Conservation (phyloP, 805 yeast species). For the Teunomyces panamensis region DNA sequence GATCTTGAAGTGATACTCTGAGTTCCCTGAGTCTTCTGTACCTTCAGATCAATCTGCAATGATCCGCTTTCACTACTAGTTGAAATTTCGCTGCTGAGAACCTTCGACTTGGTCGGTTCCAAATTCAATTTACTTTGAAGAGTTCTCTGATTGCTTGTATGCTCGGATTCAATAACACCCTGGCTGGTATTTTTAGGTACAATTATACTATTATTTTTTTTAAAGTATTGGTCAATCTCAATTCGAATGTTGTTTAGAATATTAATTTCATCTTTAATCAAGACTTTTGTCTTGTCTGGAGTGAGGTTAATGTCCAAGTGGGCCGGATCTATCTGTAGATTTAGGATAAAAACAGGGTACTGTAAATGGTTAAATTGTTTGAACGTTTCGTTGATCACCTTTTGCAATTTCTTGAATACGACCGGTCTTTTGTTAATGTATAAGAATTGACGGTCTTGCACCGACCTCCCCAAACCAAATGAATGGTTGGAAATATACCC, state of each 20-base stretch:
- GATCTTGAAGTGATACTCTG: no score
- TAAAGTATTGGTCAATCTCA: conserved; percentile 48
- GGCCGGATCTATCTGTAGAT: conserved; percentile 52
- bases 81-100: no score
- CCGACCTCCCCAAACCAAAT: conserved; percentile 64
- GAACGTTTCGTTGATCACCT: conserved; percentile 70
- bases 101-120: neutral
- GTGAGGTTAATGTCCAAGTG: conserved; percentile 82
- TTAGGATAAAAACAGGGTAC: conserved; percentile 63
- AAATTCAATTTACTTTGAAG: neutral
- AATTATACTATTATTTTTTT: conserved; percentile 27
- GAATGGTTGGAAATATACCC: conserved; percentile 78
- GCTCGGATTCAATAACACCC: neutral
- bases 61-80: no score
- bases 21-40: no score
- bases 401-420: conserved; percentile 48
- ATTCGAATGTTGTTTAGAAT: conserved; percentile 55
- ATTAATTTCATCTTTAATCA: conserved; percentile 64
- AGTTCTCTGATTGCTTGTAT: neutral
- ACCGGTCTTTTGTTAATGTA: conserved; percentile 80
- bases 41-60: no score
- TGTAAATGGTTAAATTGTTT: conserved; percentile 69
- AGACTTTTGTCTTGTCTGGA: conserved; percentile 80
- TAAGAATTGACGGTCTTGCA: conserved; percentile 71
- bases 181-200: conserved; percentile 6